Evolutionary conservation across 1,284 basidiomycete species (phyloP), one percentile per base, ranked within the genome.

Genomic region (Neotropicomus parvogracilis): DNA sequence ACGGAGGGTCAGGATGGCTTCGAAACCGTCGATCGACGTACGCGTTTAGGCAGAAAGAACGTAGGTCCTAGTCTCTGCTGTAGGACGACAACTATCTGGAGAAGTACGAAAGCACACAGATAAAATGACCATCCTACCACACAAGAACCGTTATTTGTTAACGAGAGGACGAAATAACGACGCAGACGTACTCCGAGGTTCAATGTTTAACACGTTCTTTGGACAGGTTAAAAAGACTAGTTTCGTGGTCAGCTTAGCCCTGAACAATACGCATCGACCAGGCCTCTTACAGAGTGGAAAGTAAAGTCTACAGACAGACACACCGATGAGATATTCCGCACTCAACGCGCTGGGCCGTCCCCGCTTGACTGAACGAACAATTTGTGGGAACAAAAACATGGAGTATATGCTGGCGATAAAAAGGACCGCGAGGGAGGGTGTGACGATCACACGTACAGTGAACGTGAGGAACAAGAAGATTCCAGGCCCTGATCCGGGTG

Each of bases 381-480:
- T 91, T 69, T 95, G 91, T 6, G 88, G 85, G 2, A 86, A 56
- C 92, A 92, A 95, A 55, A 88, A 77, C 54, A 78, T 79, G 2
- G 82, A 85, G 66, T 93, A 91, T 50, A 89, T 76, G 17, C 73
- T 62, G 13, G 75, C 78, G n/a, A 93, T 75, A 57, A 90, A 81
- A 35, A 89, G 64, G 27, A 91, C 74, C 0, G 87, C 79, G 12
- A 91, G 69, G 0, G 79, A 77, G 1, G 89, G 84, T 3, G 85
- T 80, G 46, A 91, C 68, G 34, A 90, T 80, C 47, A 91, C 74
- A 32, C 88, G 80, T 57, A 88, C 78, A 40, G 90, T 75, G 48
- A 88, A 70, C 12, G 83, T 78, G 47, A 91, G 69, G 50, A 83
- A 81, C 35, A 88, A 60, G 54, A 85, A 79, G 54, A 88, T 68